Evolutionary conservation across 75 land plant genomes (phyloP).

Genomic region (Cunninghamia lanceolata): DNA sequence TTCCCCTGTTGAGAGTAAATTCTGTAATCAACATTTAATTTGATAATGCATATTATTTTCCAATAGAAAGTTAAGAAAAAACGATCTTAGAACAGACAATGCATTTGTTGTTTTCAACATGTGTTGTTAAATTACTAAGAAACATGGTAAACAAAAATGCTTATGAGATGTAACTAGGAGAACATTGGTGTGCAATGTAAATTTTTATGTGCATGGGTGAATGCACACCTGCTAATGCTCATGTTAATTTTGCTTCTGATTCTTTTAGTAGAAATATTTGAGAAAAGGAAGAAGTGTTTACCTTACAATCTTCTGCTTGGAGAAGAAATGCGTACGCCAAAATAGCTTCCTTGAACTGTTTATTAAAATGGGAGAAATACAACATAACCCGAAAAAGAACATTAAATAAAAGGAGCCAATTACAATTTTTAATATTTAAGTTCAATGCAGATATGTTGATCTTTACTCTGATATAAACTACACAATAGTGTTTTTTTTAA

Average conservation of each 20-base stretch:
- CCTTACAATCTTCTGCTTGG: conserved; percentile 36
- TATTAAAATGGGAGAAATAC: conserved; percentile 1
- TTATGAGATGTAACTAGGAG: neutral
- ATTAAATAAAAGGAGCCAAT: neutral
- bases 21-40: no score
- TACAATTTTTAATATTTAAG: neutral
- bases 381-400: neutral
- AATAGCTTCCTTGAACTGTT: conserved; percentile 85
- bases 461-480: neutral
- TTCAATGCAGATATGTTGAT: neutral
- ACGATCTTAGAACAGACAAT: neutral
- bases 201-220: neutral
- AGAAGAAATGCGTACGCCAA: conserved; percentile 76
- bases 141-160: neutral
- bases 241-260: neutral
- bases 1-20: no score
- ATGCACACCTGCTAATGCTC: neutral
- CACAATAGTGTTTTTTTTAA: neutral
- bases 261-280: neutral
- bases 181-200: neutral
- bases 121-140: neutral
- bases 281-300: conserved; percentile 14
- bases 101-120: neutral
- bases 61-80: neutral
- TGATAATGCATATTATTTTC: neutral